Evolutionary conservation across 495 filamentous ascomycete species (phyloP).

Genomic region (Hypoxylon intermedium): DNA sequence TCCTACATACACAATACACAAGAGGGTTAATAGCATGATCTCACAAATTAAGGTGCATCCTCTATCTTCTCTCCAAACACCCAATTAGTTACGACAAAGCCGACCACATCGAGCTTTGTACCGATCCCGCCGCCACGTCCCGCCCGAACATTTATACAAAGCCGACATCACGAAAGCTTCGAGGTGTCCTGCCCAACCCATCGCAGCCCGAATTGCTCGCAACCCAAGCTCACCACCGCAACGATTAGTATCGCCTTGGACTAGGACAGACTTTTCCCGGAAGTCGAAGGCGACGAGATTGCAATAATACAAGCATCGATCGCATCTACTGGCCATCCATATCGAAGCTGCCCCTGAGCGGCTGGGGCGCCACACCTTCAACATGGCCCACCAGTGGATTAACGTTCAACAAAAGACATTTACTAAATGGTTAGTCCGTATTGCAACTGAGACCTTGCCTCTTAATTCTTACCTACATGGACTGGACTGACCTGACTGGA

Average conservation of each 20-base stretch:
- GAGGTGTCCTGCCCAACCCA: constrained; percentile 16
- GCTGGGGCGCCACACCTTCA: constrained; percentile 50
- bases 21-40: constrained; percentile 2
- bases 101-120: background rate
- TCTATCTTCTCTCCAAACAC: background rate
- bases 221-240: constrained; percentile 40
- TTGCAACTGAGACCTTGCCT: constrained; percentile 18
- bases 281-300: constrained; percentile 39
- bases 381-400: constrained; percentile 89
- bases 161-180: constrained; percentile 25
- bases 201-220: constrained; percentile 41
- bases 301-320: constrained; percentile 40
- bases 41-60: constrained; percentile 19
- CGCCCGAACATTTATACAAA: constrained; percentile 8
- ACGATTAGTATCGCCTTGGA: constrained; percentile 31
- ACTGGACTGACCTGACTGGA: constrained; percentile 34
- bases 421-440: constrained; percentile 80
- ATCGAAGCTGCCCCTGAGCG: constrained; percentile 41
- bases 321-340: constrained; percentile 11
- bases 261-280: constrained; percentile 8
- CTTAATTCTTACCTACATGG: constrained; percentile 10
- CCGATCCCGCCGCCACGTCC: background rate
- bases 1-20: background rate
- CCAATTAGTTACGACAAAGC: background rate
- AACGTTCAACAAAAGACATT: constrained; percentile 99